Base-by-base conservation (phyloP, 805 yeast species). In the Myxozyma udenii region DNA sequence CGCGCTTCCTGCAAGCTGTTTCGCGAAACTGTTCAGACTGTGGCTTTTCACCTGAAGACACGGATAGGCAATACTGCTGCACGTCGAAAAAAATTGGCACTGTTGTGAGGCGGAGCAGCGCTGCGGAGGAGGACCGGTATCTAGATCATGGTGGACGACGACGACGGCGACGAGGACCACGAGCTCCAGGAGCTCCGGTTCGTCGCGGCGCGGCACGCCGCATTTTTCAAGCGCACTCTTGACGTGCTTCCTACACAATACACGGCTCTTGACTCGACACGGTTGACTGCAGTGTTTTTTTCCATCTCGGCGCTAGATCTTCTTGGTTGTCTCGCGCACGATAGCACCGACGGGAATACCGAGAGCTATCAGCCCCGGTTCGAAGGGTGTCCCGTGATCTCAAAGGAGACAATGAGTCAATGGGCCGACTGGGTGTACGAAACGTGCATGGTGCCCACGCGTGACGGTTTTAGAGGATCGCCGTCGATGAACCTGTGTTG, bases 241-340 rank as follows among this genome's bases (percentile, higher is more conserved):
- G 65, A 65, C 1, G 61, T 82, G 14, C 71, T 84, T 3, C 90
- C 91, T 0, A 60, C 75, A 1, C 68, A 72, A 16, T 75, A 73
- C 19, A 84, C 85, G 59, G 61, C 76, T 0, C 83, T 84, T 52
- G 96, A 86, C 61, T 76, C 87, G 4, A 84, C 84, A 61, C 79
- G 78, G 56, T 63, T 87, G 43, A 80, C 91, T 3, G 66, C 89
- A n/a, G 71, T 83, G 2, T 86, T 82, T 65, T 87, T 87, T 64
- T 75, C 86, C 39, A 63, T 88, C 0, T 74, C 78, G 28, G 90
- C 89, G 0, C 70, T 84, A 11, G 78, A 74, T 24, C 57, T 83
- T 11, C 52, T 78, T 25, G 62, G 58, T 60, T 51, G 58, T 61
- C 32, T 67, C 57, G 46, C 53, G 11, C 7, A 21, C 22, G 50